Percentiles rank a stretch among this genome's conserved stretches.
These are phyloP conservation scores for Aspergillus uvarum DNA, from an alignment of 2,329 filamentous ascomycete species.

Conservation along the genomic window DNA sequence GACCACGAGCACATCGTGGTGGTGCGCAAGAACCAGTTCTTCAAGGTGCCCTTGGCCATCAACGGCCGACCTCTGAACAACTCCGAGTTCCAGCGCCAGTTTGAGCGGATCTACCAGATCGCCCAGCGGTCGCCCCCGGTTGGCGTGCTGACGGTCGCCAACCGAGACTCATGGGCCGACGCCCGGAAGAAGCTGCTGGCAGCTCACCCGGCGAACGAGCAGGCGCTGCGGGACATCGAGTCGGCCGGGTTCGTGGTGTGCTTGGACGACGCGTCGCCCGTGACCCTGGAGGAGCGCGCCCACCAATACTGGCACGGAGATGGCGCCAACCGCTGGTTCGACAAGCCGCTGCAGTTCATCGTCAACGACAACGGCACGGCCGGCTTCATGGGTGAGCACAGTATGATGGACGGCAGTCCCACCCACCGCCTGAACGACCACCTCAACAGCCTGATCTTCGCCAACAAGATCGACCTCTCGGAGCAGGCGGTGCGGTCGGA, in stretches of 20 bases:
- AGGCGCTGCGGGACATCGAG: constrained; percentile 77
- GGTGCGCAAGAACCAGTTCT: constrained; percentile 95
- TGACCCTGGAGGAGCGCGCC: constrained; percentile 93
- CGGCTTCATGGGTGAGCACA: constrained; percentile 97
- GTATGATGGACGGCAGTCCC: constrained; percentile 99
- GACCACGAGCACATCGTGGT: constrained; percentile 86
- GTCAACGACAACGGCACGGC: constrained; percentile 97
- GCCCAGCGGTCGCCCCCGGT: constrained; percentile 71
- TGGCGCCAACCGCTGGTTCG: constrained; percentile 92
- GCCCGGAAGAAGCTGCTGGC: constrained; percentile 73
- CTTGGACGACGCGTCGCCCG: constrained; percentile 84
- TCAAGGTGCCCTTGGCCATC: constrained; percentile 81
- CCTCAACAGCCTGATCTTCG: constrained; percentile 85
- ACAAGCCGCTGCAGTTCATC: constrained; percentile 98
- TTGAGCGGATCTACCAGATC: constrained; percentile 76
- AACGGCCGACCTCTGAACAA: constrained; percentile 83
- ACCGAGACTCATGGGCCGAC: constrained; percentile 90
- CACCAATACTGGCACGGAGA: constrained; percentile 99
- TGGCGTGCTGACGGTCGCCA: constrained; percentile 83
- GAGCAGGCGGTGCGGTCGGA: constrained; percentile 74
- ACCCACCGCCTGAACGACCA: constrained; percentile 96
- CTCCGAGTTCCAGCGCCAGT: constrained; percentile 85
- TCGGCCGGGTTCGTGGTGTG: constrained; percentile 88
- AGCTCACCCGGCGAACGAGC: constrained; percentile 75
- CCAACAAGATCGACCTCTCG: constrained; percentile 89